phyloP scores from a whole-genome alignment of 148 eudicot genomes.

The Talinum fruticosum region DNA sequence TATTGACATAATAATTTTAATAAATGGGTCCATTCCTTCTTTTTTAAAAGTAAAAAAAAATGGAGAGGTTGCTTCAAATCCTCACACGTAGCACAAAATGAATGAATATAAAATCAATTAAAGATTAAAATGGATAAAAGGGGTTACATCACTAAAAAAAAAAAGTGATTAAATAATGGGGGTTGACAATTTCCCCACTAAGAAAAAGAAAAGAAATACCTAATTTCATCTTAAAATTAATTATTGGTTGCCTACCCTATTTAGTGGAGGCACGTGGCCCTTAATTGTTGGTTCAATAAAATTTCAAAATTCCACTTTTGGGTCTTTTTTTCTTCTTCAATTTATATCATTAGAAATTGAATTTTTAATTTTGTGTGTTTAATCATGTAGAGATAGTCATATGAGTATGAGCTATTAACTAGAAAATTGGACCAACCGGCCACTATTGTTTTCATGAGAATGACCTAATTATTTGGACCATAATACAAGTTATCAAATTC shows the following conservation, averaged over 20 bases:
- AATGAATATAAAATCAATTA: background rate
- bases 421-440: no score
- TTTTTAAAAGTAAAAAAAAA: background rate
- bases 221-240: background rate
- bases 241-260: slow-evolving; percentile 15
- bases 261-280: slow-evolving; percentile 11
- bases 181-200: slow-evolving; percentile 22
- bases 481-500: no score
- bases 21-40: background rate
- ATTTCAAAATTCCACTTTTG: slow-evolving; percentile 8
- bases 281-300: background rate
- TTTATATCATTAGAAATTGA: background rate
- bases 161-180: background rate
- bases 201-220: slow-evolving; percentile 1
- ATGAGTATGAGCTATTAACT: no score
- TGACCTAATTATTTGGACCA: no score
- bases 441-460: no score
- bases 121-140: background rate
- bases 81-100: slow-evolving; percentile 25
- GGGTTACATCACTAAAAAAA: background rate
- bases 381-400: background rate
- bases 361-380: background rate
- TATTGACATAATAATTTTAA: background rate
- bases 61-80: background rate
- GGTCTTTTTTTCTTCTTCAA: background rate